Evolutionary conservation across 1,139 yeast species (phyloP), one percentile per base, ranked within the genome.

Genomic region (Taphrina betulina): DNA sequence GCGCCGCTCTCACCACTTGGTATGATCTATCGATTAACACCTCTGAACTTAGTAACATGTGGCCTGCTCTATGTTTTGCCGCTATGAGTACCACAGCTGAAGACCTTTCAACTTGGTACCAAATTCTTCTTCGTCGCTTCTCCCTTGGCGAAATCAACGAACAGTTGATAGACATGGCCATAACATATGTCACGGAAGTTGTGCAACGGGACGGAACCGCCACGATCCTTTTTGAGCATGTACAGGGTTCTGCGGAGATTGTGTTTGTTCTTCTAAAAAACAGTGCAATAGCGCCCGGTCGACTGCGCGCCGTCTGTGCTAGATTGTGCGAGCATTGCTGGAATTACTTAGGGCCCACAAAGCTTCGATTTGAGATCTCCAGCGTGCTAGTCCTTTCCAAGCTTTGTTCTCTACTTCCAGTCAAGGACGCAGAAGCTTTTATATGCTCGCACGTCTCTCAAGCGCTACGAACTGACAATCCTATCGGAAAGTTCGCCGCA

Each of bases 401-500:
- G 12, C 26, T 48, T 14, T 16, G 23, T 3, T 3, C 16, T 4
- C 19, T 48, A 1, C 8, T 37, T 2, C 38, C 44, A 3, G 29
- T 22, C n/a, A 10, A 10, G 14, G n/a, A 28, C 10, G 28, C 29
- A 3, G 44, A 48, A 16, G 22, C 43, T 5, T 31, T 37, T 10
- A 10, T 48, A 2, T 29, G 45, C 12, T 10, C 5, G n/a, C 36
- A 26, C 5, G 44, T 48, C 5, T 37, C 45, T 10, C 7, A 22
- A 12, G 53, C 37, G 20, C 20, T 48, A 22, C 29, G 10, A 10
- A 20, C n/a, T 4, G 17, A 5, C 1, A 23, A n/a, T 28, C 29
- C 53, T 3, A 28, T 48, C 10, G 44, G 33, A 17, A 26, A 29
- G n/a, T 48, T 48, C 31, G 36, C 45, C 4, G 43, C 53, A 8